These are phyloP conservation scores for Picochlorum sp. DNA, from an alignment of 139 green algal species.

Conservation along the genomic window DNA sequence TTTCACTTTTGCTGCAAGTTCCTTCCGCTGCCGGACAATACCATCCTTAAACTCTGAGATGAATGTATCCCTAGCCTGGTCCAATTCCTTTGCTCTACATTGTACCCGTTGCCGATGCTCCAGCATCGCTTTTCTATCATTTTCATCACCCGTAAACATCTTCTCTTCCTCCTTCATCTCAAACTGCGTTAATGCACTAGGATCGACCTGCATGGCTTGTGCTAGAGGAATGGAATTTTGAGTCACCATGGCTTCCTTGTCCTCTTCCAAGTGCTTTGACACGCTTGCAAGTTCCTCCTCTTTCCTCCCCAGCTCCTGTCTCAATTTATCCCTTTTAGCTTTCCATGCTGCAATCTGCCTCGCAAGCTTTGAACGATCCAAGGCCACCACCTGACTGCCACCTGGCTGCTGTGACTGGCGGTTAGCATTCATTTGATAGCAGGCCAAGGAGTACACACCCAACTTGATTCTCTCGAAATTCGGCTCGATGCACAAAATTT, in stretches of 20 bases:
- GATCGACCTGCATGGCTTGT: neutral
- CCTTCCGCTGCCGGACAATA: neutral
- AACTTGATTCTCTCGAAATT: too few relatives aligned
- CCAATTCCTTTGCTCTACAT: conserved; percentile 19
- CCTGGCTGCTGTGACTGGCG: too few relatives aligned
- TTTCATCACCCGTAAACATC: conserved; percentile 26
- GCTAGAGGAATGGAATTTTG: neutral
- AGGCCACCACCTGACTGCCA: too few relatives aligned
- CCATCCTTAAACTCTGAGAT: conserved; percentile 6
- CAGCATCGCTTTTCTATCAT: conserved; percentile 42
- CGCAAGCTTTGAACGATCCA: too few relatives aligned
- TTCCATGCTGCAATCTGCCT: too few relatives aligned
- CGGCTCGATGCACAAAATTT: too few relatives aligned
- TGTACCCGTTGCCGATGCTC: conserved; percentile 35
- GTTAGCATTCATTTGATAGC: too few relatives aligned
- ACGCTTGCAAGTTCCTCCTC: too few relatives aligned
- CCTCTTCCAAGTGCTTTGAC: neutral
- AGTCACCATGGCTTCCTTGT: neutral
- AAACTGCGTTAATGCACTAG: conserved; percentile 28
- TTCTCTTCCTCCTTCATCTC: conserved; percentile 23
- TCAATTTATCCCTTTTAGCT: too few relatives aligned
- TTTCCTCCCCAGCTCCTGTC: too few relatives aligned
- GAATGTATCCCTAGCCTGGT: conserved; percentile 16
- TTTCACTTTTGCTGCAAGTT: neutral
- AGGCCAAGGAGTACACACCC: too few relatives aligned